Conservation (phyloP, 2,329 filamentous ascomycete species). For the Rugonectria rugulosa region DNA sequence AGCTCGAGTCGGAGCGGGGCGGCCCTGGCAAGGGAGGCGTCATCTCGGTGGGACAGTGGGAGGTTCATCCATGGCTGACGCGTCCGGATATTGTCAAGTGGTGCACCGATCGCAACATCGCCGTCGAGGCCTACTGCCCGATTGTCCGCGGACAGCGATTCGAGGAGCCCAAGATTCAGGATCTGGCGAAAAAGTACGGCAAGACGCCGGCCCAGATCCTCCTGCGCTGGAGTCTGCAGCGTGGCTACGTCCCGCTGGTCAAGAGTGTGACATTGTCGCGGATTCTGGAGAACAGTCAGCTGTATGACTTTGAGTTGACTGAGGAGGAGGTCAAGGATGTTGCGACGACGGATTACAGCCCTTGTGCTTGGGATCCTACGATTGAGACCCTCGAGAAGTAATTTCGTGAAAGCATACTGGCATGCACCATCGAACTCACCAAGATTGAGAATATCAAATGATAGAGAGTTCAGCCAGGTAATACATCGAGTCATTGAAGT, state of each 20-base stretch:
- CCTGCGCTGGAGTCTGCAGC: conserved; percentile 83
- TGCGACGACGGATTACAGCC: conserved; percentile 60
- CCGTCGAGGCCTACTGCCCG: conserved; percentile 70
- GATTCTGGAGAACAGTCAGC: conserved; percentile 68
- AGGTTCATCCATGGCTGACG: conserved; percentile 88
- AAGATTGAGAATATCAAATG: background rate
- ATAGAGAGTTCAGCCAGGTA: no score
- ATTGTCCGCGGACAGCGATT: conserved; percentile 73
- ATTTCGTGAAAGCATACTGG: background rate
- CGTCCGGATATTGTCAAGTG: conserved; percentile 82
- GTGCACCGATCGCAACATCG: conserved; percentile 70
- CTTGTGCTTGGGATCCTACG: conserved; percentile 65
- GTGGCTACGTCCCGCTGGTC: conserved; percentile 74
- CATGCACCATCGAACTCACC: background rate
- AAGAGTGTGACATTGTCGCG: conserved; percentile 75
- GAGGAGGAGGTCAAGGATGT: conserved; percentile 60
- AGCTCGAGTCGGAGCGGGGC: conserved; percentile 67
- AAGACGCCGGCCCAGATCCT: conserved; percentile 81
- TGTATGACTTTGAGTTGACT: conserved; percentile 64
- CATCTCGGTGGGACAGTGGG: conserved; percentile 85
- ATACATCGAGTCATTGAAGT: no score
- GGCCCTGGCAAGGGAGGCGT: conserved; percentile 72
- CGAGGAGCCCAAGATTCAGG: conserved; percentile 70
- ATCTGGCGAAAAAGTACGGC: conserved; percentile 73
- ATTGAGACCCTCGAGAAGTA: conserved; percentile 54